Evolutionary conservation across 2,329 filamentous ascomycete species (phyloP).

Genomic region (Paramyrothecium roridum): DNA sequence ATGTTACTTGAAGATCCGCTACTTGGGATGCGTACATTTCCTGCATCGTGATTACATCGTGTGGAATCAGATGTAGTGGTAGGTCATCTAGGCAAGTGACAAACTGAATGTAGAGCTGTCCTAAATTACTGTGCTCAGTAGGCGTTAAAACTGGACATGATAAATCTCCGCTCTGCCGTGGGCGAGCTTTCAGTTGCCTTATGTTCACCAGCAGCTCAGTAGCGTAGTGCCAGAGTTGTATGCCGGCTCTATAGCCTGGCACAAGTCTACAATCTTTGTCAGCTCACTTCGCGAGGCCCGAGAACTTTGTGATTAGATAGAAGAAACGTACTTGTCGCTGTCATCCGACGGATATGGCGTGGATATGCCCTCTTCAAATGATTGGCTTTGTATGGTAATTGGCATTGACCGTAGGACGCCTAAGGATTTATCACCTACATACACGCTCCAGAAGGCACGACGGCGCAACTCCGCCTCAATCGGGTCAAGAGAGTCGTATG

Average conservation of each 20-base stretch:
- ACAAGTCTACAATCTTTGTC: conserved; percentile 23
- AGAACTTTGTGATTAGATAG: conserved; percentile 9
- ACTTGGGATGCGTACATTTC: conserved; percentile 31
- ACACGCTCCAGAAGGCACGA: conserved; percentile 35
- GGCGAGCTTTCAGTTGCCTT: conserved; percentile 23
- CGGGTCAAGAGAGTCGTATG: conserved; percentile 26
- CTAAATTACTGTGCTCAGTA: conserved; percentile 30
- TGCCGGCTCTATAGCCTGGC: conserved; percentile 38
- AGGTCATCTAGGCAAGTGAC: conserved; percentile 37
- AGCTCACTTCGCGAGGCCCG: conserved; percentile 9
- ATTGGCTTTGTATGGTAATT: conserved; percentile 40
- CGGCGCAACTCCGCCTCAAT: conserved; percentile 35
- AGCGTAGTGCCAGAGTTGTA: conserved; percentile 36
- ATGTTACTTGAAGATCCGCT: conserved; percentile 36
- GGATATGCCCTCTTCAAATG: conserved; percentile 35
- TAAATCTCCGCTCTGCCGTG: conserved; percentile 5
- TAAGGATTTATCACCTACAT: conserved; percentile 36
- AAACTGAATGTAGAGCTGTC: conserved; percentile 34
- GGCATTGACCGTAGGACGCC: conserved; percentile 36
- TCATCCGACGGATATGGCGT: conserved; percentile 28
- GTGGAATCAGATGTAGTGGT: conserved; percentile 30
- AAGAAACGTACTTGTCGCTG: conserved; percentile 16
- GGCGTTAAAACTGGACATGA: conserved; percentile 20
- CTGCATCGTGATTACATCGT: conserved; percentile 13
- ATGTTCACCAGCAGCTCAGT: conserved; percentile 35